phyloP scores from a whole-genome alignment of 176 grass and related monocot species.

The Typha latifolia region DNA sequence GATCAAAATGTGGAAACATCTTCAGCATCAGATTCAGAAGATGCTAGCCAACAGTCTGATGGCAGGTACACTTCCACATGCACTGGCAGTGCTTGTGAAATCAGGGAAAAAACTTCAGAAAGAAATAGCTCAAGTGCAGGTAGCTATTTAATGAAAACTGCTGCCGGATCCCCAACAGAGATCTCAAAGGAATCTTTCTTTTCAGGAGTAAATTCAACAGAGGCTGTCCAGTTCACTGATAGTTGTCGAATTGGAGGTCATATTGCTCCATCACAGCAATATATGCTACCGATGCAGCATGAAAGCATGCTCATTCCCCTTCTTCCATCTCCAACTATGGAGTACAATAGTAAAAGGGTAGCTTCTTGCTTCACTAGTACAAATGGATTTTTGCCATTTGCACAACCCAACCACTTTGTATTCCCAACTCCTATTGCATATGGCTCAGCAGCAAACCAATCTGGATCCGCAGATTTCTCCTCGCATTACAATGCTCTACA shows the following conservation, averaged over 20 bases:
- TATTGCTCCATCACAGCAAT: conserved; percentile 20
- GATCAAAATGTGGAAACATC: conserved; percentile 59
- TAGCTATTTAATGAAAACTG: neutral
- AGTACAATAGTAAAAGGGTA: conserved; percentile 30
- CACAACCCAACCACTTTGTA: conserved; percentile 28
- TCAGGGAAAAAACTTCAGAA: conserved; percentile 18
- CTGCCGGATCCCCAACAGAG: too few species aligned
- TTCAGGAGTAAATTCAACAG: conserved; percentile 38
- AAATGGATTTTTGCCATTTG: conserved; percentile 58
- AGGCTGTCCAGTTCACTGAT: conserved; percentile 11
- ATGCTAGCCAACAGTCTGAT: conserved; percentile 39
- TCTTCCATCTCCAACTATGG: conserved; percentile 37
- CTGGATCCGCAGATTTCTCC: conserved; percentile 40
- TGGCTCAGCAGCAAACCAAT: conserved; percentile 28
- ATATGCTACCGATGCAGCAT: conserved; percentile 23
- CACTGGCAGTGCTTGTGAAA: conserved; percentile 1
- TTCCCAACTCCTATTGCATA: conserved; percentile 31
- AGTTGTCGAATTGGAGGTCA: conserved; percentile 27
- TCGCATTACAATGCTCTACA: conserved; percentile 52
- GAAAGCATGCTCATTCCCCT: conserved; percentile 35
- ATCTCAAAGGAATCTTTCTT: neutral
- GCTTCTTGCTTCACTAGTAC: conserved; percentile 46
- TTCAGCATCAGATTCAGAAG: conserved; percentile 75
- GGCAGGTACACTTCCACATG: conserved; percentile 13
- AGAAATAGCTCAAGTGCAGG: conserved; percentile 16